Percentiles rank a stretch among this genome's conserved stretches.
Conservation (phyloP, 2,329 filamentous ascomycete genomes). For the Neophaeococcomyces aloes region DNA sequence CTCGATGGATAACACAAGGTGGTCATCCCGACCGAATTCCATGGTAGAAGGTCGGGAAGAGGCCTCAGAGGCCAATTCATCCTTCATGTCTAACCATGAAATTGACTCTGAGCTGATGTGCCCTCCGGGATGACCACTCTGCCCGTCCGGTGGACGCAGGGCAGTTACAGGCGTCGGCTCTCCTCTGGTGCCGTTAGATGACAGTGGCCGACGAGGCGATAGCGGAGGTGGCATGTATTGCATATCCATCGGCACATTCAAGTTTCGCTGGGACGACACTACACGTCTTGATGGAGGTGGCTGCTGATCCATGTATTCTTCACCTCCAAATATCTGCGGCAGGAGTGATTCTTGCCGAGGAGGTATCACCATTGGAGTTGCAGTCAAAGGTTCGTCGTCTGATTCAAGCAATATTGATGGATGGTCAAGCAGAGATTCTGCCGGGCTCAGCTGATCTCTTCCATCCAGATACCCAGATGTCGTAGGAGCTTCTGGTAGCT, state of each 20-base stretch:
- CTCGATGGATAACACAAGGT: constrained; percentile 31
- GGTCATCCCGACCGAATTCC: constrained; percentile 12
- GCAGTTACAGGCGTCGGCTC: constrained; percentile 1
- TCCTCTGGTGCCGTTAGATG: constrained; percentile 28
- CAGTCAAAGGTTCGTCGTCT: not conserved
- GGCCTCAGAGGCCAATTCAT: constrained; percentile 66
- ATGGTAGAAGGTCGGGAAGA: constrained; percentile 47
- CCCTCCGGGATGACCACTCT: not conserved
- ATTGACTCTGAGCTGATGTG: constrained; percentile 61
- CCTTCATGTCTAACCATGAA: constrained; percentile 90
- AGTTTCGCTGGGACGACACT: constrained; percentile 21
- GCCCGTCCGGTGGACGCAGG: constrained; percentile 2
- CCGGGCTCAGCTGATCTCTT: constrained; percentile 4
- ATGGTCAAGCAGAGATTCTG: constrained; percentile 22
- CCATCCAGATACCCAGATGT: constrained; percentile 40
- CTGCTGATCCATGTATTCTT: constrained; percentile 13
- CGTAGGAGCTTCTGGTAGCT: constrained; percentile 59
- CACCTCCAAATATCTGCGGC: constrained; percentile 18
- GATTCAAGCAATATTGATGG: not conserved
- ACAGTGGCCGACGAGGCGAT: constrained; percentile 51
- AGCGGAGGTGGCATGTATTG: constrained; percentile 61
- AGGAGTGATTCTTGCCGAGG: constrained; percentile 21
- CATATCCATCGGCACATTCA: constrained; percentile 35
- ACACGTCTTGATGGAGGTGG: constrained; percentile 15
- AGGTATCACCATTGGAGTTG: constrained; percentile 13